Evolutionary conservation across 2,329 filamentous ascomycete genomes (phyloP).

Genomic region (Apiospora saccharicola): DNA sequence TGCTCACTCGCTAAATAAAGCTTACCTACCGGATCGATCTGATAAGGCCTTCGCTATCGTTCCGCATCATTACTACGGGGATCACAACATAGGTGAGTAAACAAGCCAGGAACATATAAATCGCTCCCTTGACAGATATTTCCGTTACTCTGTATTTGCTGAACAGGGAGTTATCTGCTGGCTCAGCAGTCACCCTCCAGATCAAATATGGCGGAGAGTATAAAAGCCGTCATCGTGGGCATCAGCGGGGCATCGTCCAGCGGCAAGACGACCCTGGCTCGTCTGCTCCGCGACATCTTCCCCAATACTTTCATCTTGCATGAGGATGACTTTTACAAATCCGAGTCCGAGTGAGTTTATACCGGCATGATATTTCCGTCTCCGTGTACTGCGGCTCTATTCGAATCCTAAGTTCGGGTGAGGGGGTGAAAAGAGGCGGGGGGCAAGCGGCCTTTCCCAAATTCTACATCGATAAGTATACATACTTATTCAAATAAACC

Average conservation of each 20-base stretch:
- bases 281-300: conserved; percentile 84
- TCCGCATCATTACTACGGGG: background rate
- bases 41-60: background rate
- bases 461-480: background rate
- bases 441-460: background rate
- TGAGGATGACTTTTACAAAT: conserved; percentile 93
- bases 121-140: background rate
- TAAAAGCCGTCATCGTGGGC: conserved; percentile 71
- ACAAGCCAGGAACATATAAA: background rate
- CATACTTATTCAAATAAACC: background rate
- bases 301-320: conserved; percentile 83
- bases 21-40: conserved; percentile 1
- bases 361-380: background rate
- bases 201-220: conserved; percentile 35
- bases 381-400: no score
- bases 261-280: conserved; percentile 92
- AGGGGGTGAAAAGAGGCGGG: background rate
- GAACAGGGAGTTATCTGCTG: background rate
- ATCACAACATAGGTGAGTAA: background rate
- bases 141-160: background rate
- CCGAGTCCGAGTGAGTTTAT: conserved; percentile 69
- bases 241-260: conserved; percentile 91
- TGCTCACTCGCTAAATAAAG: background rate
- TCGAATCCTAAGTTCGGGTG: background rate
- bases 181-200: background rate